Percentiles rank a stretch among this genome's conserved stretches.
These are phyloP conservation scores for Saturnispora sanitii DNA, from an alignment of 805 yeast species.

Conservation along the genomic window DNA sequence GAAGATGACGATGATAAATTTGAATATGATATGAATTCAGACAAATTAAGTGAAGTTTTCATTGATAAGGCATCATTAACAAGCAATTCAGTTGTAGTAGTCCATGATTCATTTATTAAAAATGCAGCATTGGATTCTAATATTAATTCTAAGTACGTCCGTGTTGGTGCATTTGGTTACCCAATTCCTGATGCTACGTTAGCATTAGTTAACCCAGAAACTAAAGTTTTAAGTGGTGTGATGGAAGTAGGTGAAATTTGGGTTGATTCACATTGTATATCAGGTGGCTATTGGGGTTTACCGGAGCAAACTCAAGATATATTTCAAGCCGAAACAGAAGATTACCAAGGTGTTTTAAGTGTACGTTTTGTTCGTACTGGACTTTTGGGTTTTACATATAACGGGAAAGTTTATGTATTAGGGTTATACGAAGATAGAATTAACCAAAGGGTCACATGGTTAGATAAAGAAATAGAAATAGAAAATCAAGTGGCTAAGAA, in stretches of 20 bases:
- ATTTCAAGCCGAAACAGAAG: constrained; percentile 74
- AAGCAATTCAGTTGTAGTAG: constrained; percentile 59
- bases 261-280: constrained; percentile 89
- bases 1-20: constrained; percentile 14
- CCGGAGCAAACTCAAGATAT: constrained; percentile 60
- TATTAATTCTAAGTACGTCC: constrained; percentile 28
- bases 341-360: constrained; percentile 58
- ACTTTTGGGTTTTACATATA: constrained; percentile 73
- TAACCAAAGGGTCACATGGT: constrained; percentile 63
- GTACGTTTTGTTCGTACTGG: constrained; percentile 86
- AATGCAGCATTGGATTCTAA: constrained; percentile 32
- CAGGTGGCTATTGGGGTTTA: constrained; percentile 81
- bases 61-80: constrained; percentile 67
- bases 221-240: constrained; percentile 58
- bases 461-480: constrained; percentile 32
- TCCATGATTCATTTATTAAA: constrained; percentile 48
- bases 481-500: constrained; percentile 4
- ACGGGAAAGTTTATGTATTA: constrained; percentile 79
- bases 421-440: constrained; percentile 90
- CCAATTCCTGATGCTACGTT: constrained; percentile 91
- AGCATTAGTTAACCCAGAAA: constrained; percentile 92
- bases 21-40: constrained; percentile 17
- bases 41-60: constrained; percentile 52
- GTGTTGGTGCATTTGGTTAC: constrained; percentile 88
- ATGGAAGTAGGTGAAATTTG: constrained; percentile 92